Conservation (phyloP, 305 asterid genomes). For the Fraxinus dipetala region DNA sequence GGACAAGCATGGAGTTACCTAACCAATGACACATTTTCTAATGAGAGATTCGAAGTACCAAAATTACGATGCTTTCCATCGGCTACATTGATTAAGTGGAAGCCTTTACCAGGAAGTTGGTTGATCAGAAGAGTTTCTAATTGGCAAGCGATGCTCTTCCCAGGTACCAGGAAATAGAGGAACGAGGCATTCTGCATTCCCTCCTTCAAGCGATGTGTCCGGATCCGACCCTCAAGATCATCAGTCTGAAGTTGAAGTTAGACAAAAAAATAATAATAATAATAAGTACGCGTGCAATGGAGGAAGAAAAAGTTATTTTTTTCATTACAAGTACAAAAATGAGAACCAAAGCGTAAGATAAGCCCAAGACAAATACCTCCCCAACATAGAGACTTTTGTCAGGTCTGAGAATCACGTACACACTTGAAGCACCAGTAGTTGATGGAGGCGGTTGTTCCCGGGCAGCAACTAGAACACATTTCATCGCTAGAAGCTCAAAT, state of each 20-base stretch:
- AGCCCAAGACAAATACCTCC: constrained; percentile 50
- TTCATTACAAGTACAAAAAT: neutral
- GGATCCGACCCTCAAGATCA: constrained; percentile 84
- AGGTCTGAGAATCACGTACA: constrained; percentile 73
- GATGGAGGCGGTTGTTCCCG: constrained; percentile 96
- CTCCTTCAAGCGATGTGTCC: constrained; percentile 65
- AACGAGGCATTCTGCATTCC: constrained; percentile 69
- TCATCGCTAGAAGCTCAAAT: constrained; percentile 29
- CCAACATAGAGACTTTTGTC: constrained; percentile 76
- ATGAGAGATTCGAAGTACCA: constrained; percentile 52
- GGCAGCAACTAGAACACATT: constrained; percentile 59
- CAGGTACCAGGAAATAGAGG: constrained; percentile 76
- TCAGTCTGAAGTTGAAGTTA: constrained; percentile 48
- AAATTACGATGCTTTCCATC: constrained; percentile 91
- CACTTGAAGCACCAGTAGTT: constrained; percentile 76
- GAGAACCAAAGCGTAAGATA: neutral
- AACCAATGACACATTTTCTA: constrained; percentile 40
- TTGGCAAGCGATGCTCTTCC: constrained; percentile 90
- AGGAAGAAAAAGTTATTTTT: neutral
- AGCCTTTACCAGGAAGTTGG: constrained; percentile 76
- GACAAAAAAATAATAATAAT: neutral
- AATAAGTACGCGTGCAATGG: neutral
- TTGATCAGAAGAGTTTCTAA: constrained; percentile 89
- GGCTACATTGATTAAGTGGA: constrained; percentile 61
- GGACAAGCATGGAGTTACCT: constrained; percentile 28